Evolutionary conservation across 768 basidiomycete genomes (phyloP).

Genomic region (Mrakia hoshinonis): DNA sequence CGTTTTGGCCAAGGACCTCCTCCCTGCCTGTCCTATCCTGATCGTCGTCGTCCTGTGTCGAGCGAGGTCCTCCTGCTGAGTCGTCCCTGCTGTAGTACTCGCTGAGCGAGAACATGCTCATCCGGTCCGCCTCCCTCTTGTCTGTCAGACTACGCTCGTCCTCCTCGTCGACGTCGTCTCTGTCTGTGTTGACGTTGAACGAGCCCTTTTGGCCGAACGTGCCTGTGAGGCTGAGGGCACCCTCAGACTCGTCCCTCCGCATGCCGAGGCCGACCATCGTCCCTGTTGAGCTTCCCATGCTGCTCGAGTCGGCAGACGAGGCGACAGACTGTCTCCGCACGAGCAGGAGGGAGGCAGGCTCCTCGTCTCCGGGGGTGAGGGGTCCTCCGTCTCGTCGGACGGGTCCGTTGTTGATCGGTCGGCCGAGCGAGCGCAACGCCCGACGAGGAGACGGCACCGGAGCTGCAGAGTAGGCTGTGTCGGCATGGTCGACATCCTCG

Average conservation of each 20-base stretch:
- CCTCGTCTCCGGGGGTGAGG: neutral
- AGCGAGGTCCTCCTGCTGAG: neutral
- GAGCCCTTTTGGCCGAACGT: neutral
- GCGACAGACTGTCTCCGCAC: neutral
- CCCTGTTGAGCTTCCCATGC: neutral
- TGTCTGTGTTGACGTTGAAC: too few species aligned
- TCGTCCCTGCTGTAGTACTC: slow-evolving; percentile 5
- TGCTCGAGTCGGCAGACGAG: neutral
- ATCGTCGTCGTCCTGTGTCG: neutral
- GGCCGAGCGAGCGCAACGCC: neutral
- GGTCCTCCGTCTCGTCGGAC: neutral
- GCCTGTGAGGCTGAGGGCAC: neutral
- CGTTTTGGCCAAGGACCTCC: neutral
- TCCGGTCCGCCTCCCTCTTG: neutral
- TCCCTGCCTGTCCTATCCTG: neutral
- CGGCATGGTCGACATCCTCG: neutral
- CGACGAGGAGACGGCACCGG: neutral
- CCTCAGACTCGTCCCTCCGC: neutral
- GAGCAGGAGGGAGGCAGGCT: neutral
- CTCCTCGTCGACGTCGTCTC: neutral
- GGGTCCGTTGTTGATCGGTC: neutral
- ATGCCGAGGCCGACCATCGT: neutral
- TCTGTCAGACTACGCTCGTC: neutral
- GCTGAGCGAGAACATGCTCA: slow-evolving; percentile 1
- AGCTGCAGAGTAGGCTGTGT: slow-evolving; percentile 3